Conservation (phyloP, 2,329 filamentous ascomycete species). For the Aureobasidium melanogenum region DNA sequence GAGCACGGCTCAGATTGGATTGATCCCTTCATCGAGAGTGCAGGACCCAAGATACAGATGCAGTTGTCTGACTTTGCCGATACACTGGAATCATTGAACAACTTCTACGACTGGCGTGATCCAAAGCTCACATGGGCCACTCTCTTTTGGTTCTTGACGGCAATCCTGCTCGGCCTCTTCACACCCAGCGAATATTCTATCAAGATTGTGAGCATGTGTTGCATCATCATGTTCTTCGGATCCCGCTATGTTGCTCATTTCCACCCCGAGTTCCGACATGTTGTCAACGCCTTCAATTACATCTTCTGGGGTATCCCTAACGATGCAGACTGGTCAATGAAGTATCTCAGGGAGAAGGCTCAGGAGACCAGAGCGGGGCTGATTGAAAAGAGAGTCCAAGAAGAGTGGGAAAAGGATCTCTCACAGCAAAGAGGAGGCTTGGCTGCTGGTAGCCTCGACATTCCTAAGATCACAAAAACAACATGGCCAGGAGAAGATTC, state of each 20-base stretch:
- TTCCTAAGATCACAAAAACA: neutral
- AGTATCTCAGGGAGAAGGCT: conserved; percentile 23
- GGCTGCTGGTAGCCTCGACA: neutral
- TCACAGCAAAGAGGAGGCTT: neutral
- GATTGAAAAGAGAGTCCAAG: conserved; percentile 18
- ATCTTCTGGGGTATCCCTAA: conserved; percentile 33
- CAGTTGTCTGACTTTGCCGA: conserved; percentile 30
- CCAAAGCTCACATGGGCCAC: conserved; percentile 26
- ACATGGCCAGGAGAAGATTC: neutral
- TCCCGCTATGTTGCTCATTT: conserved; percentile 27
- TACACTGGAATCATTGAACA: conserved; percentile 28
- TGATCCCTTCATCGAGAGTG: conserved; percentile 28
- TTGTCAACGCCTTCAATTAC: conserved; percentile 29
- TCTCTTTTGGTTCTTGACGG: conserved; percentile 27
- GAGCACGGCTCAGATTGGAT: conserved; percentile 31
- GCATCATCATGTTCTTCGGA: conserved; percentile 29
- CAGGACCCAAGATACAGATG: conserved; percentile 30
- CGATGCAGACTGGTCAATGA: conserved; percentile 26
- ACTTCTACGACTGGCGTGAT: conserved; percentile 30
- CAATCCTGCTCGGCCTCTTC: conserved; percentile 23
- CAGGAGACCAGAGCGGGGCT: conserved; percentile 20
- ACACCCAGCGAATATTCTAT: conserved; percentile 28
- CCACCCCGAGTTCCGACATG: conserved; percentile 29
- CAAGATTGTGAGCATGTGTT: conserved; percentile 27
- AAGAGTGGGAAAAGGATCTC: conserved; percentile 9